These are phyloP conservation scores for Backusella sp. DNA, from an alignment of 192 early-diverging fungal species.

Conservation along the genomic window DNA sequence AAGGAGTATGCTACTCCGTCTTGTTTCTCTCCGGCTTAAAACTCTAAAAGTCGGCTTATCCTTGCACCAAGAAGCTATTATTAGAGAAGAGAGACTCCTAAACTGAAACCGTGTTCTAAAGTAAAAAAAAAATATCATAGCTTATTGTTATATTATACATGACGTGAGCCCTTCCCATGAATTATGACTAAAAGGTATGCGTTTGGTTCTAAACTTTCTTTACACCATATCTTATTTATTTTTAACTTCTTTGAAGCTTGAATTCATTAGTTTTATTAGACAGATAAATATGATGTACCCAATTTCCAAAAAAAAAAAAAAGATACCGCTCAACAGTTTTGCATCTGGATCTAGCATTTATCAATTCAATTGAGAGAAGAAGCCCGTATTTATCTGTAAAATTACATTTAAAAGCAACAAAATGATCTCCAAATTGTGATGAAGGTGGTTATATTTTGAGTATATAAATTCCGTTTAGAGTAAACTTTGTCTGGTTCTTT, in stretches of 20 bases:
- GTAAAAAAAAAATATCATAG: not conserved
- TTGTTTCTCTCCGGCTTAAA: not conserved
- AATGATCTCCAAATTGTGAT: not conserved
- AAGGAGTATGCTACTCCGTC: not conserved
- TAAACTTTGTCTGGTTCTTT: not conserved
- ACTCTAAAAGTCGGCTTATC: not conserved
- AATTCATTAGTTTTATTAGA: not conserved
- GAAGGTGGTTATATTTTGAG: not conserved
- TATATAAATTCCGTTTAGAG: not conserved
- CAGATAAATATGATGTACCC: not conserved
- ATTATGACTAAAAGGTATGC: not conserved
- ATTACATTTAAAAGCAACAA: not conserved
- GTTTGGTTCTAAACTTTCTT: not conserved
- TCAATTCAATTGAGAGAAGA: not conserved
- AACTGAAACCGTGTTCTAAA: slow-evolving; percentile 1
- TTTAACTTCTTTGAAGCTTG: not conserved
- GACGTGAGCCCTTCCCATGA: not conserved
- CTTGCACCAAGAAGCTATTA: not conserved
- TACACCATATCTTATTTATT: not conserved
- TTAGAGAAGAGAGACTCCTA: not conserved
- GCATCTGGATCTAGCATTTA: not conserved
- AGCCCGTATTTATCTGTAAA: not conserved
- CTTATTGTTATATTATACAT: not conserved
- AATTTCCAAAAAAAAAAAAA: not conserved
- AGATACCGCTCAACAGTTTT: not conserved